Evolutionary conservation across 805 yeast species (phyloP).

Genomic region (Pichia phayaonensis): DNA sequence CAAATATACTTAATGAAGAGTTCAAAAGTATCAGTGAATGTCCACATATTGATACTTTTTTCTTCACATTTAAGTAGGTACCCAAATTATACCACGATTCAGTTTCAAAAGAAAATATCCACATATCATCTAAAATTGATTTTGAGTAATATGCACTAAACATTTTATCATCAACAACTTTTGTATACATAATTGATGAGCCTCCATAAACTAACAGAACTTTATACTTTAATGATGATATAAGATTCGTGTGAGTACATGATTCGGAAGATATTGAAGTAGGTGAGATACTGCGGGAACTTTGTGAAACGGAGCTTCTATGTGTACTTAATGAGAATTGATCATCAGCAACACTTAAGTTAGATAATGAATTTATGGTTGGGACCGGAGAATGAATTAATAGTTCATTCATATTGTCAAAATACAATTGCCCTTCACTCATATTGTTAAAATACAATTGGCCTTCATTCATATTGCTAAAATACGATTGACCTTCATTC

Average conservation of each 20-base stretch:
- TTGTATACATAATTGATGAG: conserved; percentile 22
- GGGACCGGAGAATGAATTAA: not conserved
- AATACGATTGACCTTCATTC: too few relatives aligned
- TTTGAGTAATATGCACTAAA: conserved; percentile 12
- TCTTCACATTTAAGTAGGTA: conserved; percentile 10
- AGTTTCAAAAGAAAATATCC: conserved; percentile 40
- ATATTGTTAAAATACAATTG: too few relatives aligned
- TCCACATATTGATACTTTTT: conserved; percentile 20
- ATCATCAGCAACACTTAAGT: not conserved
- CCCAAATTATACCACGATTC: conserved; percentile 33
- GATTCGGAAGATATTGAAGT: conserved; percentile 1
- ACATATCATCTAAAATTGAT: conserved; percentile 38
- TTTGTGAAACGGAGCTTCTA: too few relatives aligned
- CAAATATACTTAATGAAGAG: conserved; percentile 17
- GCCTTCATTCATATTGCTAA: not conserved
- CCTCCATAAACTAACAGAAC: conserved; percentile 28
- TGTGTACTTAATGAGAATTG: not conserved
- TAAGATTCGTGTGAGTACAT: conserved; percentile 3
- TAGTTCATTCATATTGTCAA: not conserved
- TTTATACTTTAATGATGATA: conserved; percentile 13
- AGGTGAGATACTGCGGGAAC: too few relatives aligned
- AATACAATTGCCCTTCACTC: too few relatives aligned
- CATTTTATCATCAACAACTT: conserved; percentile 17
- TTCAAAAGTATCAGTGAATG: conserved; percentile 17
- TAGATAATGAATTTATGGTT: not conserved